These are phyloP conservation scores for Paragyromitra xinjiangensis DNA, from an alignment of 495 filamentous ascomycete genomes.

Conservation along the genomic window DNA sequence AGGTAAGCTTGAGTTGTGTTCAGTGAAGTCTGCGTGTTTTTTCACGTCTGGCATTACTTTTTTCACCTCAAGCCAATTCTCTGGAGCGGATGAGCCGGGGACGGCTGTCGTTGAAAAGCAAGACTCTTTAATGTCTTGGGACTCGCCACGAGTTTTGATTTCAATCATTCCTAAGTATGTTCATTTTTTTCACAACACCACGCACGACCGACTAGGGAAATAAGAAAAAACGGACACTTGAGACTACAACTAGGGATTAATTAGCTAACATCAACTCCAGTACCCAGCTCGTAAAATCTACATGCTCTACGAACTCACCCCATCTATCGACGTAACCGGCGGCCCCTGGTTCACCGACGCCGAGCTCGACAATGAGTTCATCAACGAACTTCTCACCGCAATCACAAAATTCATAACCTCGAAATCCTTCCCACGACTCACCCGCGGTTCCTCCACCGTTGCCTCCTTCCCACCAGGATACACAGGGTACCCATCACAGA, in stretches of 20 bases:
- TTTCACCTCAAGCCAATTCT: conserved; percentile 4
- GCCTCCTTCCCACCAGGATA: conserved; percentile 74
- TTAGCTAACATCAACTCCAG: conserved; percentile 48
- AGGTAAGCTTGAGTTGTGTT: conserved; percentile 50
- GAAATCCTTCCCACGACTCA: conserved; percentile 61
- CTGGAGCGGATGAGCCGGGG: not conserved
- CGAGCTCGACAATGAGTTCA: conserved; percentile 85
- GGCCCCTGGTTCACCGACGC: conserved; percentile 93
- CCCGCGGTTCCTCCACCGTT: conserved; percentile 55
- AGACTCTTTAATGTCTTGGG: conserved; percentile 40
- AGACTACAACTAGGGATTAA: not conserved
- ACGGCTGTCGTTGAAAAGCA: conserved; percentile 41
- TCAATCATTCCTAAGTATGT: conserved; percentile 41
- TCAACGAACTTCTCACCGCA: conserved; percentile 72
- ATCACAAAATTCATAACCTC: conserved; percentile 75
- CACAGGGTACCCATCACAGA: conserved; percentile 76
- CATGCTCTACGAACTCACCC: conserved; percentile 68
- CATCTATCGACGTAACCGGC: conserved; percentile 87
- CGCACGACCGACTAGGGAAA: not conserved
- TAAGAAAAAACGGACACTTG: not conserved
- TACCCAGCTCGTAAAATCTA: conserved; percentile 77
- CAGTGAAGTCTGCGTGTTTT: not conserved
- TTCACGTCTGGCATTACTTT: not conserved
- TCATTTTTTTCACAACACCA: conserved; percentile 2
- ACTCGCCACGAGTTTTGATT: conserved; percentile 48